A percentile compares a stretch with the other conserved stretches of the same genome.
phyloP scores from a whole-genome alignment of 2,329 filamentous ascomycete genomes.

The Fusarium cyanostomum region DNA sequence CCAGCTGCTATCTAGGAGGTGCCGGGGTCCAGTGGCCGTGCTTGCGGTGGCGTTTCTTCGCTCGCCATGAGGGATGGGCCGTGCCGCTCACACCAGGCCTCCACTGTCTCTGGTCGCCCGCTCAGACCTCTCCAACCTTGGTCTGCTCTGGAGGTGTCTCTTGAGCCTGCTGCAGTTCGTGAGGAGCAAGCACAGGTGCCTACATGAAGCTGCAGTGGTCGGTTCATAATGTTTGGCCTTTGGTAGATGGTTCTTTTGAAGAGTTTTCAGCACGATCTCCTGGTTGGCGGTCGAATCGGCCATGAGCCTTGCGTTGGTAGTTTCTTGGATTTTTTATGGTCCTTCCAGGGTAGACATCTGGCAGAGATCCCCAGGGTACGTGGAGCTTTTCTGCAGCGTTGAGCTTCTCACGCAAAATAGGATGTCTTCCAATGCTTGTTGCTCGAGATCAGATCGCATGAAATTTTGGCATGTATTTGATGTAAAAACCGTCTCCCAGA shows the following conservation, averaged over 20 bases:
- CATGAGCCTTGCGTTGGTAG: neutral
- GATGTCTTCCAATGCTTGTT: neutral
- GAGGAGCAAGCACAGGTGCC: neutral
- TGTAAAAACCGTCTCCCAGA: slow-evolving; percentile 15
- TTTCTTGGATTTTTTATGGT: neutral
- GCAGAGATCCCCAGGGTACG: neutral
- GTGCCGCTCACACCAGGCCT: slow-evolving; percentile 27
- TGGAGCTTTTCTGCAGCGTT: too few relatives aligned
- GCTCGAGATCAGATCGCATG: slow-evolving; percentile 4
- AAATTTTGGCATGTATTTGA: slow-evolving; percentile 25
- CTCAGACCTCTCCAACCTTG: neutral
- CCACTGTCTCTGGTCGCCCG: neutral
- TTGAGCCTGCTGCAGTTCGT: neutral
- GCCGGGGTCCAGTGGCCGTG: neutral
- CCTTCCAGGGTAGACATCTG: neutral
- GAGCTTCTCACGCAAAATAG: too few relatives aligned
- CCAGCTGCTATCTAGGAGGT: neutral
- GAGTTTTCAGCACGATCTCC: neutral
- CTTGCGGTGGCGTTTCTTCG: neutral
- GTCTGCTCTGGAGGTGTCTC: neutral
- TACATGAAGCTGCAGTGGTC: too few relatives aligned
- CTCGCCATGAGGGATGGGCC: slow-evolving; percentile 22
- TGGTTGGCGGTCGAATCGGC: neutral
- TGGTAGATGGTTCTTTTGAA: too few relatives aligned
- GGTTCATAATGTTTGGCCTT: too few relatives aligned